Base-by-base conservation (phyloP, 2,329 filamentous ascomycete genomes). In the Penicillium sumatraense region DNA sequence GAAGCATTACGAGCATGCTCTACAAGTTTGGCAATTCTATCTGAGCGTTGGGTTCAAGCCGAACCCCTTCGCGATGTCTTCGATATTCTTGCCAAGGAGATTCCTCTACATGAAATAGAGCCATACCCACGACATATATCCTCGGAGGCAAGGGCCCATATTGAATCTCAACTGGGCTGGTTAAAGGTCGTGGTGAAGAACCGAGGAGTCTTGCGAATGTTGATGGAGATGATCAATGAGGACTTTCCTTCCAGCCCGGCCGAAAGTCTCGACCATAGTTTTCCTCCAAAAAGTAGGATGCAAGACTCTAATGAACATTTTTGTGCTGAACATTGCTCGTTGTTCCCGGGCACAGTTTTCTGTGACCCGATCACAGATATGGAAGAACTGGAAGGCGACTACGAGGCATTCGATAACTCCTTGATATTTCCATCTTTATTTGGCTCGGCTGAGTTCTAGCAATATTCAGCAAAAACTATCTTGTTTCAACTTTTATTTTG, bases 1-100 rank as follows among this genome's bases (percentile, higher is more conserved):
- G 48, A 54, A 27, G 58, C 56, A 47, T 49, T 61, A 31, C 56
- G 51, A 10, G 57, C 58, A 18, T 61, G 58, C 33, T 61, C 58
- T n/a, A 59, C 51, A 2, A 49, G 54, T 1, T 35, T 61, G 11
- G 58, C 56, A 8, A 59, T 61, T 5, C 54, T 61, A 2, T 48
- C 58, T 6, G 58, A 61, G 49, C 51, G 57, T 23, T 61, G 58
- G 58, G 46, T 41, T 26, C 51, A 61, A 35, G 58, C 58, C 2
- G 58, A 61, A 23, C 56, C 58, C 29, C 35, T 61, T 23, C 58
- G 58, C 3, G 58, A 61, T 42, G 29, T 59, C 2, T 61, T 59
- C 20, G 59, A 61, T 40, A 46, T 53, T 9, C 40, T 58, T 18
- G 47, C 54, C 5, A 52, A 53, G n/a, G 41, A 51, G 23, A 48